Percentiles rank a stretch among this genome's conserved stretches.
phyloP scores from a whole-genome alignment of 2,329 filamentous ascomycete genomes.

The Colletotrichum liaoningense region DNA sequence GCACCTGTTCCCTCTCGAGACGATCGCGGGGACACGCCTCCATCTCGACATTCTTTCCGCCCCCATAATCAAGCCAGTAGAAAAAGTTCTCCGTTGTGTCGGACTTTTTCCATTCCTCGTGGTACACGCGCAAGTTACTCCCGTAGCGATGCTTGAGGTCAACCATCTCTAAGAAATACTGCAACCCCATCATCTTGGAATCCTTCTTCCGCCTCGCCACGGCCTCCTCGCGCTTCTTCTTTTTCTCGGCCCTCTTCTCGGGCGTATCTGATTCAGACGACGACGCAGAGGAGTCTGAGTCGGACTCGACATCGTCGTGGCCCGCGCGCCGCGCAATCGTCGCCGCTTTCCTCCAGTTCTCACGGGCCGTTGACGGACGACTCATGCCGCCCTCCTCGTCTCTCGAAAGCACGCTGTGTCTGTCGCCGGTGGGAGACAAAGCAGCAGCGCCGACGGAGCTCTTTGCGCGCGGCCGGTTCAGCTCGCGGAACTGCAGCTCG shows the following conservation, averaged over 20 bases:
- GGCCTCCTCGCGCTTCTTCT: conserved; percentile 57
- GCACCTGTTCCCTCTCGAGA: conserved; percentile 81
- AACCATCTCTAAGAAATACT: conserved; percentile 89
- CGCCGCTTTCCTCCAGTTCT: conserved; percentile 81
- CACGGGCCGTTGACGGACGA: conserved; percentile 59
- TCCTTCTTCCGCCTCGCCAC: conserved; percentile 70
- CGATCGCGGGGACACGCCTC: conserved; percentile 78
- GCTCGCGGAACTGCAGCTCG: conserved; percentile 66
- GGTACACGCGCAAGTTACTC: conserved; percentile 83
- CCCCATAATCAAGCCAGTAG: conserved; percentile 90
- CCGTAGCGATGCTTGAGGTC: conserved; percentile 90
- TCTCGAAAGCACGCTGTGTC: conserved; percentile 27
- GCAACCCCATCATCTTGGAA: conserved; percentile 84
- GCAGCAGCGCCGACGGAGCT: conserved; percentile 40
- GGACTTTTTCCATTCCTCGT: conserved; percentile 83
- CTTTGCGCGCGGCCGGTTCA: conserved; percentile 57
- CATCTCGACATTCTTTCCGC: conserved; percentile 77
- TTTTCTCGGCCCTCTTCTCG: conserved; percentile 51
- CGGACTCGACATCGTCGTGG: conserved; percentile 69
- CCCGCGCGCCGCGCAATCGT: conserved; percentile 79
- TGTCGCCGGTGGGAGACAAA: conserved; percentile 20
- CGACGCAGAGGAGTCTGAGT: conserved; percentile 46
- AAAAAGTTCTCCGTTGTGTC: conserved; percentile 90
- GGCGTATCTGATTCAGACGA: conserved; percentile 45
- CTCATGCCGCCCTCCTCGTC: conserved; percentile 22